Base-by-base conservation (phyloP, 805 yeast species). In the Komagataella phaffii region DNA sequence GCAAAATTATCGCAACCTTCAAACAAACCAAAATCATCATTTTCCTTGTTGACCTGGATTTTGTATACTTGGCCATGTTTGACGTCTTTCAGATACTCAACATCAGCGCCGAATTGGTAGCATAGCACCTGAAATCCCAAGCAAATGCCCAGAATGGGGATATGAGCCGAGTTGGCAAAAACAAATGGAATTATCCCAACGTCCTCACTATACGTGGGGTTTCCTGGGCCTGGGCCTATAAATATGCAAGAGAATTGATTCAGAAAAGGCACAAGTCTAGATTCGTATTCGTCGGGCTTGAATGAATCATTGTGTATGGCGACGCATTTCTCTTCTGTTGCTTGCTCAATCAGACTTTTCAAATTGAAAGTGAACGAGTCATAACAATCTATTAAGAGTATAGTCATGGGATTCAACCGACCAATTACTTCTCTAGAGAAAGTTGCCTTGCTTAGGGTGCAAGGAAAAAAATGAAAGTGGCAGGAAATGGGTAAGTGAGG, bases 221-320 rank as follows among this genome's bases (percentile, higher is more conserved):
- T 80, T 0, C 99, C 99, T 0, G 99, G 99, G 0, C 99, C 99
- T 0, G 99, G 99, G 0, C 99, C 99, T 7, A 93, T 74, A 0
- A 93, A 80, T 2, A 93, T 72, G 40, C 88, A 88, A 53, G 85
- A 88, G 57, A 88, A 81, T 6, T 69, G 60, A 0, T 73, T 69
- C 17, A 87, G 60, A 53, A 75, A 71, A 1, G 59, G 53, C 5
- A 58, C 57, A 49, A 85, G 68, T 36, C 70, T 71, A 0, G 56
- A 49, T 3, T 63, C 61, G 53, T 63, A 66, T 2, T 56, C 53
- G 3, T 66, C 60, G 0, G 66, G 51, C 6, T 64, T 61, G 19
- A 76, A 68, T 0, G 82, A 67, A 60, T 85, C 88, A 62, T 83
- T 81, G 59, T 81, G 85, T 40, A 83, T 77, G 3, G 83, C 78